Conservation (phyloP, 176 grass and related monocot species). For the Paspalum notatum region DNA sequence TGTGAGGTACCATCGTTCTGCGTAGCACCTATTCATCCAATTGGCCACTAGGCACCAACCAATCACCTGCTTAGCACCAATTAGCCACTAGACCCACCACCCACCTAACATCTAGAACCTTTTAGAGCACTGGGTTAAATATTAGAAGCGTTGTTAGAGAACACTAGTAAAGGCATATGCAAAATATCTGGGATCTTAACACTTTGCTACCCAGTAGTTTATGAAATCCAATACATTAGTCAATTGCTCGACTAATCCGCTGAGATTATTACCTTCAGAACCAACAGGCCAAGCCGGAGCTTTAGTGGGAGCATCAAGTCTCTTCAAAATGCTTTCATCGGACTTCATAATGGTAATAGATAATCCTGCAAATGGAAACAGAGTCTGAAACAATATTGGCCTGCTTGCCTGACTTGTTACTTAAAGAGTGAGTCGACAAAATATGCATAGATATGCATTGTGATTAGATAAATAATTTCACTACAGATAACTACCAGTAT, state of each 20-base stretch:
- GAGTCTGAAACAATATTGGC: slow-evolving; percentile 4
- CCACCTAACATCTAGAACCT: neutral
- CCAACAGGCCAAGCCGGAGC: slow-evolving; percentile 95
- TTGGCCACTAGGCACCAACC: neutral
- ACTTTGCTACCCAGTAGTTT: neutral
- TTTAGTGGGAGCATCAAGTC: slow-evolving; percentile 92
- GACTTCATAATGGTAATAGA: slow-evolving; percentile 96
- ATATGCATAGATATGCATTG: neutral
- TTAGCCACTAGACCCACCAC: neutral
- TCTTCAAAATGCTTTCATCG: slow-evolving; percentile 72
- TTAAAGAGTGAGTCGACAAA: neutral
- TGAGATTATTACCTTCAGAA: slow-evolving; percentile 72
- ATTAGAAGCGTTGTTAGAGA: neutral
- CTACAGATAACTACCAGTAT: slow-evolving; percentile 1
- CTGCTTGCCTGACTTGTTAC: neutral
- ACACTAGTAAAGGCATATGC: neutral
- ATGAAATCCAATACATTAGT: slow-evolving; percentile 7
- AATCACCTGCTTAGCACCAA: neutral
- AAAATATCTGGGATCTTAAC: neutral
- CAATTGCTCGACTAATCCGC: neutral
- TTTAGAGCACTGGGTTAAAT: neutral
- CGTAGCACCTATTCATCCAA: neutral
- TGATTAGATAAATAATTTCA: slow-evolving; percentile 28
- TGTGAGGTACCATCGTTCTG: neutral
- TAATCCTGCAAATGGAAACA: slow-evolving; percentile 66